phyloP scores from a whole-genome alignment of 495 filamentous ascomycete species.

The Gamarada debralockiae region DNA sequence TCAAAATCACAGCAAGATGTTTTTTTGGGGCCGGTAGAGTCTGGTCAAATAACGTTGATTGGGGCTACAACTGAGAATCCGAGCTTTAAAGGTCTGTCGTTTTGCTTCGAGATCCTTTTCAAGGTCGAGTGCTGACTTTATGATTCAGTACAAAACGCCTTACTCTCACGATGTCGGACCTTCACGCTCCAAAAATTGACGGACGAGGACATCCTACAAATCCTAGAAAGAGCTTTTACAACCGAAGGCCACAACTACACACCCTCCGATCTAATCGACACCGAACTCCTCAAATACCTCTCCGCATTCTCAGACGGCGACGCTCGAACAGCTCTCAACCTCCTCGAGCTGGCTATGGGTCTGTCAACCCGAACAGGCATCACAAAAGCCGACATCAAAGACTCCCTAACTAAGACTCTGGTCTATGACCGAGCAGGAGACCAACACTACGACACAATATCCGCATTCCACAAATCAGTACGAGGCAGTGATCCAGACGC shows the following conservation, averaged over 20 bases:
- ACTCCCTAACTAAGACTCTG: slow-evolving; percentile 78
- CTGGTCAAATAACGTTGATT: slow-evolving; percentile 85
- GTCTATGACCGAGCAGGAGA: slow-evolving; percentile 95
- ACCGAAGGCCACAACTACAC: slow-evolving; percentile 38
- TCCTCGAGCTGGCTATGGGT: slow-evolving; percentile 79
- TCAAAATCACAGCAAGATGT: slow-evolving; percentile 93
- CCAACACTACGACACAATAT: slow-evolving; percentile 94
- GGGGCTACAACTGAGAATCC: slow-evolving; percentile 98
- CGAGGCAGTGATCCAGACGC: slow-evolving; percentile 85
- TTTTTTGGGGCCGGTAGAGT: slow-evolving; percentile 89
- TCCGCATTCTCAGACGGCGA: slow-evolving; percentile 86
- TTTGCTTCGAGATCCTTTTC: no score
- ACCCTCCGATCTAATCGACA: slow-evolving; percentile 63
- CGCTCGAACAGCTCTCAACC: slow-evolving; percentile 86
- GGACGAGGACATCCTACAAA: slow-evolving; percentile 63
- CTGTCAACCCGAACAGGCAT: slow-evolving; percentile 37
- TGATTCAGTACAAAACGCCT: slow-evolving; percentile 63
- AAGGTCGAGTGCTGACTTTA: no score
- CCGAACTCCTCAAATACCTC: slow-evolving; percentile 74
- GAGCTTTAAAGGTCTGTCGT: slow-evolving; percentile 63
- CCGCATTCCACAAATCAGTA: slow-evolving; percentile 93
- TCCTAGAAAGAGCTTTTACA: slow-evolving; percentile 67
- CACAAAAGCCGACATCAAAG: slow-evolving; percentile 68
- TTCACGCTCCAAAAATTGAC: slow-evolving; percentile 79
- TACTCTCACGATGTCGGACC: slow-evolving; percentile 84